Evolutionary conservation across 768 basidiomycete genomes (phyloP).

Genomic region (Candolleomyces efflorescens): DNA sequence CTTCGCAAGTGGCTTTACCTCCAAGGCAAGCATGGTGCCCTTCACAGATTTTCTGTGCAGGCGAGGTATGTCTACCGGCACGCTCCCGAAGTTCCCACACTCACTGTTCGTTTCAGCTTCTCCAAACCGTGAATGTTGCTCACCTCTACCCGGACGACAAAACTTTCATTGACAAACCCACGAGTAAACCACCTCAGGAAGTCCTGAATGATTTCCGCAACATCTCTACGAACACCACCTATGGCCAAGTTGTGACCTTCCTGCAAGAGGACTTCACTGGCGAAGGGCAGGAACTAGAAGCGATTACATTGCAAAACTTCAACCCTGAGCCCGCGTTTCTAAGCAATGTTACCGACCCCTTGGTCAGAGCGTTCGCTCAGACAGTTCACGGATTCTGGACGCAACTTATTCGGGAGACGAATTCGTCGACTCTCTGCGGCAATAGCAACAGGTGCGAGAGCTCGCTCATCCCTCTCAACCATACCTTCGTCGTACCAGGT

Average conservation of each 20-base stretch:
- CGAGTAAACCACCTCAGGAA: constrained; percentile 54
- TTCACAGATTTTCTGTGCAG: constrained; percentile 76
- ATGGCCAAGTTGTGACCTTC: constrained; percentile 63
- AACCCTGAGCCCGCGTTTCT: constrained; percentile 62
- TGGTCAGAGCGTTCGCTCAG: constrained; percentile 67
- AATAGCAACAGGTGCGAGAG: constrained; percentile 64
- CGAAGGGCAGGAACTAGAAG: constrained; percentile 81
- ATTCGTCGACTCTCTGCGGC: constrained; percentile 62
- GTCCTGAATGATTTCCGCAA: constrained; percentile 68
- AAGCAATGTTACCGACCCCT: constrained; percentile 60
- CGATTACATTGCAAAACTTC: constrained; percentile 58
- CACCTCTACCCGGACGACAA: constrained; percentile 75
- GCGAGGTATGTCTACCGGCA: constrained; percentile 45
- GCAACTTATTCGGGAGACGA: constrained; percentile 72
- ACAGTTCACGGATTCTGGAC: constrained; percentile 88
- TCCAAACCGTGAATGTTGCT: constrained; percentile 86
- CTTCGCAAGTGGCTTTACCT: constrained; percentile 61
- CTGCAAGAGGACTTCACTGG: constrained; percentile 73
- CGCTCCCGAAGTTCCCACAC: constrained; percentile 8
- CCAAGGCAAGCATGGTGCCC: constrained; percentile 75
- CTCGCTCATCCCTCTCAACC: constrained; percentile 83
- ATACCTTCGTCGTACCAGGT: constrained; percentile 90
- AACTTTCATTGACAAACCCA: constrained; percentile 88
- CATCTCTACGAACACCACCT: constrained; percentile 48
- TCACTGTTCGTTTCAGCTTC: constrained; percentile 40